Percentiles rank a stretch among this genome's conserved stretches.
Conservation (phyloP, 2,329 filamentous ascomycete species). For the Mycosphaerelloides madeirae region DNA sequence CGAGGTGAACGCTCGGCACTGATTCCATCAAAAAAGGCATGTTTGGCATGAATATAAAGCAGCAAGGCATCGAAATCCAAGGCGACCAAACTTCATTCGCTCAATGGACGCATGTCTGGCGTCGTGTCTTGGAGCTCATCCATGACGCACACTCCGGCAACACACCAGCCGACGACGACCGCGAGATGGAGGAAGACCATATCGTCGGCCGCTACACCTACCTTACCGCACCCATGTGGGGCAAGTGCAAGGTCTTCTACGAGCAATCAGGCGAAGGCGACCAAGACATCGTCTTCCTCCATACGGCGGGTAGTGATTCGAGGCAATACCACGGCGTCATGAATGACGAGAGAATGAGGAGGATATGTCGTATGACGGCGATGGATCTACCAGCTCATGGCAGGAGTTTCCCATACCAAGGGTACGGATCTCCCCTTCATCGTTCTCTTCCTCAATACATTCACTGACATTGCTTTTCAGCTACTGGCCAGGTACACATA, state of each 20-base stretch:
- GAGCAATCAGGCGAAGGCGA: slow-evolving; percentile 45
- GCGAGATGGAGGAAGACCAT: slow-evolving; percentile 38
- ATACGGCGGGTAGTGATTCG: slow-evolving; percentile 41
- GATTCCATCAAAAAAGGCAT: slow-evolving; percentile 18
- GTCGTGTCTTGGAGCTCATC: slow-evolving; percentile 45
- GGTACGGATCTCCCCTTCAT: slow-evolving; percentile 7
- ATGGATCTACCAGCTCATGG: slow-evolving; percentile 50
- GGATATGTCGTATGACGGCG: slow-evolving; percentile 47
- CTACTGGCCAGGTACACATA: slow-evolving; percentile 41
- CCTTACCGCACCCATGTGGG: slow-evolving; percentile 44
- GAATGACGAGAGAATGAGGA: slow-evolving; percentile 45
- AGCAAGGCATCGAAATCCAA: slow-evolving; percentile 45
- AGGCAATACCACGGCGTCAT: slow-evolving; percentile 51
- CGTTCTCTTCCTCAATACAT: no score
- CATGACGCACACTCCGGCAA: slow-evolving; percentile 47
- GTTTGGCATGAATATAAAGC: slow-evolving; percentile 46
- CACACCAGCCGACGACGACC: slow-evolving; percentile 38
- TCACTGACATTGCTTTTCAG: not conserved
- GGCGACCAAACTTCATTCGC: slow-evolving; percentile 44
- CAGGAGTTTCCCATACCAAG: slow-evolving; percentile 43
- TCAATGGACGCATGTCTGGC: slow-evolving; percentile 45
- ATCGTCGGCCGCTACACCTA: slow-evolving; percentile 47
- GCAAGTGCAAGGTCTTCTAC: slow-evolving; percentile 48
- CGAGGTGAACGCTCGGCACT: not conserved
- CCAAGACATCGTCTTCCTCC: slow-evolving; percentile 40